Evolutionary conservation across 352 stramenopile species (phyloP).

Genomic region (Phytophthora aleatoria): DNA sequence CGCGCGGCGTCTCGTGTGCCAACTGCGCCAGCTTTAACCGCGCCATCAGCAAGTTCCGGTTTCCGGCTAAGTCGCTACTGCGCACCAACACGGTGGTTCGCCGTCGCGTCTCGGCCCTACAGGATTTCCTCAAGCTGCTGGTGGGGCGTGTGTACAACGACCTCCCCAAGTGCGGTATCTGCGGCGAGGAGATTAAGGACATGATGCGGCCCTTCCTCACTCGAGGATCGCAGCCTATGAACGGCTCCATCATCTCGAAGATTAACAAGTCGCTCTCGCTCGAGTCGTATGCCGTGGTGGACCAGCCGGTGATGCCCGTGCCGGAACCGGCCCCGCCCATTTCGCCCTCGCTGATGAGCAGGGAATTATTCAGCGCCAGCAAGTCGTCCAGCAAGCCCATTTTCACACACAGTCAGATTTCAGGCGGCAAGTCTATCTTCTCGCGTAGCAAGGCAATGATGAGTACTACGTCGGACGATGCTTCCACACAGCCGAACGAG

Average conservation of each 20-base stretch:
- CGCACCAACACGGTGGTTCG: conserved; percentile 79
- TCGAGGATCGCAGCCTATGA: conserved; percentile 76
- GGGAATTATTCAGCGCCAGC: conserved; percentile 43
- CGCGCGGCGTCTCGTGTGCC: conserved; percentile 49
- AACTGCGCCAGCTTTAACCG: conserved; percentile 71
- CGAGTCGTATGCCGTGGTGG: conserved; percentile 62
- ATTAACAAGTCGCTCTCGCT: conserved; percentile 79
- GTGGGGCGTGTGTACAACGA: conserved; percentile 75
- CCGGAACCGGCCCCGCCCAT: conserved; percentile 38
- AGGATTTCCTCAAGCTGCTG: conserved; percentile 78
- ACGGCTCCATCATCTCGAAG: conserved; percentile 68
- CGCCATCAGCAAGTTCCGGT: conserved; percentile 63
- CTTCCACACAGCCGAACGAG: conserved; percentile 54
- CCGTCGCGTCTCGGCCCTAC: conserved; percentile 63
- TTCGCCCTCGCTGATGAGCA: conserved; percentile 27
- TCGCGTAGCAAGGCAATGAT: conserved; percentile 36
- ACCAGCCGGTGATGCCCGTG: conserved; percentile 39
- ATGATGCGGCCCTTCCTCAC: conserved; percentile 80
- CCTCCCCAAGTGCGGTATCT: conserved; percentile 74
- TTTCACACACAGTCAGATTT: conserved; percentile 43
- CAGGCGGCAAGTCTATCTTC: conserved; percentile 38
- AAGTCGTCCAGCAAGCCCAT: conserved; percentile 45
- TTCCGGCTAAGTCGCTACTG: conserved; percentile 70
- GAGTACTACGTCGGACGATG: conserved; percentile 45
- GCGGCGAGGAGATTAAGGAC: conserved; percentile 67